phyloP scores from a whole-genome alignment of 495 filamentous ascomycete species.

The Penicillium angulare region DNA sequence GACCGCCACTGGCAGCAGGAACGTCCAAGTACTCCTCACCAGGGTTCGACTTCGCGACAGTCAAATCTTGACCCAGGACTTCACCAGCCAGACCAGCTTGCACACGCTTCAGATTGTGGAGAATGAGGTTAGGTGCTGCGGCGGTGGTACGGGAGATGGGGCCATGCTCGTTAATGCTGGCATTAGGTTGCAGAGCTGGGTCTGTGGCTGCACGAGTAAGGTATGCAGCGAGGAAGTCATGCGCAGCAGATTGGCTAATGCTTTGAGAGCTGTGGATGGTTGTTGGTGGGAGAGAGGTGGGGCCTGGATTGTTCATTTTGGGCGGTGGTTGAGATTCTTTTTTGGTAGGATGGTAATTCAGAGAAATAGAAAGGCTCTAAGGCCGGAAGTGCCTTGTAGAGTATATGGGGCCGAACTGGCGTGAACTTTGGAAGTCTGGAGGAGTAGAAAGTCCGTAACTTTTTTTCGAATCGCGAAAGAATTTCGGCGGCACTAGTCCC shows the following conservation, averaged over 20 bases:
- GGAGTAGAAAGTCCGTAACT: constrained; percentile 2
- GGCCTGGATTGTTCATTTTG: constrained; percentile 43
- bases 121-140: constrained; percentile 52
- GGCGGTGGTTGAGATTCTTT: too few species aligned
- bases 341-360: too few species aligned
- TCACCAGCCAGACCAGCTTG: constrained; percentile 64
- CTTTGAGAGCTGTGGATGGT: constrained; percentile 40
- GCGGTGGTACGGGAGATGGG: constrained; percentile 54
- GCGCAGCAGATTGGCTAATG: constrained; percentile 53
- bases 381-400: neutral
- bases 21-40: constrained; percentile 28
- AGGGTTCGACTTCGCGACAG: constrained; percentile 38
- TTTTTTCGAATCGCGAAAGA: constrained; percentile 23
- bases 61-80: constrained; percentile 48
- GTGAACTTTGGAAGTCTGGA: neutral
- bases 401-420: neutral
- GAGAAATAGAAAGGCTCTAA: too few species aligned
- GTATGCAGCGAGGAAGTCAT: constrained; percentile 57
- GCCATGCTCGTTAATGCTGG: constrained; percentile 59
- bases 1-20: constrained; percentile 21
- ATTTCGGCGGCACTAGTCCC: constrained; percentile 28
- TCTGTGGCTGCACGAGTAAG: constrained; percentile 52
- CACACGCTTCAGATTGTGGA: constrained; percentile 66
- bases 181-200: constrained; percentile 66
- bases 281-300: constrained; percentile 47